Conservation (phyloP, 352 stramenopile species). For the Pythium grandisporangium region DNA sequence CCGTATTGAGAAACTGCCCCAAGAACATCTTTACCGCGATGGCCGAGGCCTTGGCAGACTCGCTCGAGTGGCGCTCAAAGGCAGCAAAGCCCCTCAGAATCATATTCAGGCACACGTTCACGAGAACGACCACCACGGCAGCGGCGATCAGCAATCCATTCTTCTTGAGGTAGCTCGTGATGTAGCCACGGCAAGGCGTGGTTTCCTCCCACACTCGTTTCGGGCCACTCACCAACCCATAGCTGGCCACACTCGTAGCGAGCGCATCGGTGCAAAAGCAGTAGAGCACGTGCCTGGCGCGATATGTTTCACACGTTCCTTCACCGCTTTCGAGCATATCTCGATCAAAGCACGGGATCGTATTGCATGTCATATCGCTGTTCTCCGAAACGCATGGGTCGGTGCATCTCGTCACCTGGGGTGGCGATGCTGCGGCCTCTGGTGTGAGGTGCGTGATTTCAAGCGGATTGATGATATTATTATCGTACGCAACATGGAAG, state of each 20-base stretch:
- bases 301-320: conserved; percentile 24
- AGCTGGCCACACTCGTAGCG: conserved; percentile 11
- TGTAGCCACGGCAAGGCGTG: conserved; percentile 28
- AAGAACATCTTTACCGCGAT: conserved; percentile 38
- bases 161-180: conserved; percentile 31
- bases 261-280: conserved; percentile 35
- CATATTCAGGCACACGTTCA: conserved; percentile 35
- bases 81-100: conserved; percentile 29
- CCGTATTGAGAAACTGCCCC: conserved; percentile 50
- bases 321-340: conserved; percentile 5
- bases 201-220: conserved; percentile 20
- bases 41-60: conserved; percentile 29
- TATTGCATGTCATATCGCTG: conserved; percentile 19
- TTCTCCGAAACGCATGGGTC: conserved; percentile 25
- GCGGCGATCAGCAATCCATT: conserved; percentile 33
- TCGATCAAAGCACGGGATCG: conserved; percentile 36
- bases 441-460: conserved; percentile 4
- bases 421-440: background rate
- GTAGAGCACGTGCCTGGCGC: conserved; percentile 22
- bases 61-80: conserved; percentile 42
- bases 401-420: conserved; percentile 20
- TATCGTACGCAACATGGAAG: conserved; percentile 29
- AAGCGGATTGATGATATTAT: conserved; percentile 15
- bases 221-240: conserved; percentile 25
- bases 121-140: conserved; percentile 26